Percentiles rank a stretch among this genome's conserved stretches.
phyloP scores from a whole-genome alignment of 2,329 filamentous ascomycete species.

The Aspergillus vadensis region DNA sequence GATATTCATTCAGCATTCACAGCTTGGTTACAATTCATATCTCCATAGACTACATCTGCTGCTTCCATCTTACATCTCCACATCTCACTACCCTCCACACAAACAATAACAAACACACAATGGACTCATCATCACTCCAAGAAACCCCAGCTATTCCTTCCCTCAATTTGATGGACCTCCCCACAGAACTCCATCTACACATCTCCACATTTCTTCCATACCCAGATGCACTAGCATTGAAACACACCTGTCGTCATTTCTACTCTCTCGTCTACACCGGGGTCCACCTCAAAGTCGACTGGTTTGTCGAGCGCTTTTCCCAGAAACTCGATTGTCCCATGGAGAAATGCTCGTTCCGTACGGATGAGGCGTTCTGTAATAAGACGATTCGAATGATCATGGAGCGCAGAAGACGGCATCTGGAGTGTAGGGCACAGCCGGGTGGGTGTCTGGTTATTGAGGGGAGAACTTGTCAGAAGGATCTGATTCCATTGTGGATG shows the following conservation, averaged over 20 bases:
- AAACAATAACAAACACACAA: background rate
- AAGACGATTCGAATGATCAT: conserved; percentile 45
- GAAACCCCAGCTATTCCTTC: background rate
- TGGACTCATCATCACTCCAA: conserved; percentile 3
- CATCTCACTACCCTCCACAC: background rate
- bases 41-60: background rate
- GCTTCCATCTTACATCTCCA: background rate
- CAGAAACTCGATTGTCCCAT: conserved; percentile 68
- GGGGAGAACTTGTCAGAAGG: conserved; percentile 37
- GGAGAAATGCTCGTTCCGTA: conserved; percentile 45
- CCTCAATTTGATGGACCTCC: conserved; percentile 54
- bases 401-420: conserved; percentile 43
- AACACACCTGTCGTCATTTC: conserved; percentile 66
- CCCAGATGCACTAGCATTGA: conserved; percentile 70
- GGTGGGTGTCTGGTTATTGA: conserved; percentile 44
- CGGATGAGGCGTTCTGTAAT: conserved; percentile 47
- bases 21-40: background rate
- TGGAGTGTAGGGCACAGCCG: conserved; percentile 36
- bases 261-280: conserved; percentile 67
- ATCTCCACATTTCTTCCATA: conserved; percentile 65
- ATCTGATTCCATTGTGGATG: conserved; percentile 34
- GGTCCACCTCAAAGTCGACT: conserved; percentile 66
- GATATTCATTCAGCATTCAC: background rate
- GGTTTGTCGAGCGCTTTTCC: conserved; percentile 66
- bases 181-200: conserved; percentile 67